Evolutionary conservation across 2,329 filamentous ascomycete genomes (phyloP).

Genomic region (Colletotrichum aenigma): DNA sequence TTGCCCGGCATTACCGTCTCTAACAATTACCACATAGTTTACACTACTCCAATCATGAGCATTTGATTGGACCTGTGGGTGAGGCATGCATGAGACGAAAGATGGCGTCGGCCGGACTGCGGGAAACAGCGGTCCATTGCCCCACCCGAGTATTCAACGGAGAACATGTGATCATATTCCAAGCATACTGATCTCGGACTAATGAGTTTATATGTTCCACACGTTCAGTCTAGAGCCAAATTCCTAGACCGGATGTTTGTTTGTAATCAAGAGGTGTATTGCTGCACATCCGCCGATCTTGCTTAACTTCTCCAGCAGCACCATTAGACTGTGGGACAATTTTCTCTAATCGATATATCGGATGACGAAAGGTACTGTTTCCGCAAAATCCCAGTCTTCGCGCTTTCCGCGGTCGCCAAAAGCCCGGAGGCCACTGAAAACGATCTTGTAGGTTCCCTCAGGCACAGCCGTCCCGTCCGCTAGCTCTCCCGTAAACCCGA

Average conservation of each 20-base stretch:
- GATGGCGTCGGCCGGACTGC: not conserved
- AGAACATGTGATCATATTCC: too few relatives aligned
- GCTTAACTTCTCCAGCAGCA: too few relatives aligned
- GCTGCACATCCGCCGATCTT: too few relatives aligned
- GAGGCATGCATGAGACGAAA: not conserved
- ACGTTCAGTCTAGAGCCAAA: too few relatives aligned
- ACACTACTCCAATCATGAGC: too few relatives aligned
- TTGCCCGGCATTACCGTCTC: not conserved
- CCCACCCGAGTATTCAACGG: too few relatives aligned
- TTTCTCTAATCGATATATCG: not conserved
- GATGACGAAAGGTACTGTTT: not conserved
- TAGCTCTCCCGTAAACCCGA: conserved; percentile 22
- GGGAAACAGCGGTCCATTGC: not conserved
- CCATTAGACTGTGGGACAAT: not conserved
- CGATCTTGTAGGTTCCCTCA: conserved; percentile 27
- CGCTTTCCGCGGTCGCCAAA: conserved; percentile 25
- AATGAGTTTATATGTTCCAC: too few relatives aligned
- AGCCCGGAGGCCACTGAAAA: conserved; percentile 24
- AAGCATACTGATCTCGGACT: too few relatives aligned
- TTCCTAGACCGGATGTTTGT: too few relatives aligned
- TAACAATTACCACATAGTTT: not conserved
- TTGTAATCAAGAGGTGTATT: too few relatives aligned
- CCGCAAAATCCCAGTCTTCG: not conserved
- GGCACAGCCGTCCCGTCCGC: conserved; percentile 25
- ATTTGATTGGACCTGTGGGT: not conserved